Evolutionary conservation across 2,329 filamentous ascomycete genomes (phyloP).

Genomic region (Gremmenia infestans): DNA sequence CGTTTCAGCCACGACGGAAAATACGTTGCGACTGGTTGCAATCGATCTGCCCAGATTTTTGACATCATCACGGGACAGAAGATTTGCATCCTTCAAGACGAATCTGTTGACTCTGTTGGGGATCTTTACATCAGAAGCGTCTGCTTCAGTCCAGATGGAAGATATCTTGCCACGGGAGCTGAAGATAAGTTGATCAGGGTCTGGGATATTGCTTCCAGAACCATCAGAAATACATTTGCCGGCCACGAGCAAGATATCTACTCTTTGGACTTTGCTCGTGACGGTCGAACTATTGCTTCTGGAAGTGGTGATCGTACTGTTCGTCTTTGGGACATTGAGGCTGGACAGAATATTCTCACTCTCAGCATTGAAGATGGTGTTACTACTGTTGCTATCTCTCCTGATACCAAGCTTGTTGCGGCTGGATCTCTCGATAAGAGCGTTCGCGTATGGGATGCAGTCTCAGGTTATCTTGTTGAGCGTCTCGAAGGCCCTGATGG

Average conservation of each 20-base stretch:
- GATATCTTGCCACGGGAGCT: conserved; percentile 89
- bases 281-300: conserved; percentile 90
- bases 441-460: conserved; percentile 93
- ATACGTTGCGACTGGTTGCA: conserved; percentile 94
- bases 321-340: conserved; percentile 91
- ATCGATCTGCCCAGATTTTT: conserved; percentile 98
- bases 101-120: conserved; percentile 77
- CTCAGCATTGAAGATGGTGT: conserved; percentile 95
- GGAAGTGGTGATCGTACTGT: conserved; percentile 93
- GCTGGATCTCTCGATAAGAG: conserved; percentile 96
- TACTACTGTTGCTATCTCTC: conserved; percentile 94
- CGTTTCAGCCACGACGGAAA: conserved; percentile 94
- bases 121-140: conserved; percentile 97
- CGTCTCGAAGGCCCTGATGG: conserved; percentile 88
- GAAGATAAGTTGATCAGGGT: conserved; percentile 98
- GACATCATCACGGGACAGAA: conserved; percentile 84
- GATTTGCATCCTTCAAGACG: conserved; percentile 85
- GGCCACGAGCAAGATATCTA: conserved; percentile 99
- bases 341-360: conserved; percentile 73
- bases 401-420: conserved; percentile 88
- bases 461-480: conserved; percentile 79
- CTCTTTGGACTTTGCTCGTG: conserved; percentile 88
- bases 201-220: conserved; percentile 83
- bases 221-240: conserved; percentile 88
- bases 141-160: conserved; percentile 96